Conservation (phyloP, 805 yeast genomes). For the Candida koratica region DNA sequence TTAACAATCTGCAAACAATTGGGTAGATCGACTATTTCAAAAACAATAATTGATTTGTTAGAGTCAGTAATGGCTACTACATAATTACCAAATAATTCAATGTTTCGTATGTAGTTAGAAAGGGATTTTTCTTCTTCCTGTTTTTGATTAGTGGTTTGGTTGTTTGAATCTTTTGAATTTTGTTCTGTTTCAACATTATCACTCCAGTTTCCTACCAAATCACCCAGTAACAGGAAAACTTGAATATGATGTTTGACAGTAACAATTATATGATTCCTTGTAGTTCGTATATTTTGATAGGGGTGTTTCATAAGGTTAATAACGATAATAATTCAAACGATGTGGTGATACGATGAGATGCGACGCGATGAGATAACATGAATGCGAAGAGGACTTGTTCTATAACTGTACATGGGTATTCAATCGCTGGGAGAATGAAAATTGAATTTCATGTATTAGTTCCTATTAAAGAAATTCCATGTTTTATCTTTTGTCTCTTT, state of each 20-base stretch:
- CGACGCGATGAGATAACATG: too few species aligned
- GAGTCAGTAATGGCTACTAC: conserved; percentile 74
- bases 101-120: conserved; percentile 63
- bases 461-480: conserved; percentile 11
- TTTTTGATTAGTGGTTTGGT: conserved; percentile 12
- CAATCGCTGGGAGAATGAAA: too few species aligned
- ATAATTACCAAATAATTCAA: conserved; percentile 52
- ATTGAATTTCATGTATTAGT: too few species aligned
- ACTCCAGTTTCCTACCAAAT: conserved; percentile 55
- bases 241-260: conserved; percentile 58
- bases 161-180: conserved; percentile 10
- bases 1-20: conserved; percentile 51
- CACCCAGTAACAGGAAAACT: conserved; percentile 44
- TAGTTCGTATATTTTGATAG: conserved; percentile 52
- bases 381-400: too few species aligned
- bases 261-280: conserved; percentile 49
- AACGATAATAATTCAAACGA: background rate
- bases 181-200: conserved; percentile 42
- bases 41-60: conserved; percentile 73
- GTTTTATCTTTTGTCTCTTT: conserved; percentile 8
- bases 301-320: conserved; percentile 61
- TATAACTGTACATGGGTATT: too few species aligned
- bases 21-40: conserved; percentile 33
- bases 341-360: conserved; percentile 10
- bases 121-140: conserved; percentile 22